Evolutionary conservation across 202 grass and related monocot species (phyloP).

Genomic region (Brachypodium distachyon): DNA sequence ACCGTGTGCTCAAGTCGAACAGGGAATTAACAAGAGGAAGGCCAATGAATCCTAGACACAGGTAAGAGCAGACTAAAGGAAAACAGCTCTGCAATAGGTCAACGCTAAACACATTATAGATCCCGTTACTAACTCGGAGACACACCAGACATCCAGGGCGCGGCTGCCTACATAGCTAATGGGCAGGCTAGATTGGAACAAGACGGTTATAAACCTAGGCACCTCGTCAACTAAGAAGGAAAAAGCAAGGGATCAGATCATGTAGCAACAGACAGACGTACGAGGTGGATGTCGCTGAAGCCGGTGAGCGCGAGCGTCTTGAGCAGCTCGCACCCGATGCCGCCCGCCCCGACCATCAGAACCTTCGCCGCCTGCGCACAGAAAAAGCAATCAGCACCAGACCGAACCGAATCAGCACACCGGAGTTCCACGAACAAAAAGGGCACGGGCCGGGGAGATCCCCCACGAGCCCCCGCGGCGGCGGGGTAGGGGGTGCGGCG

Average conservation of each 20-base stretch:
- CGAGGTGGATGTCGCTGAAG: slow-evolving; percentile 91
- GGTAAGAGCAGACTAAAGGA: neutral
- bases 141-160: neutral
- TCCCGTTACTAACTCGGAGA: neutral
- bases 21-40: neutral
- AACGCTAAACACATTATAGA: slow-evolving; percentile 30
- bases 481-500: neutral
- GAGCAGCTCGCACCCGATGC: slow-evolving; percentile 97
- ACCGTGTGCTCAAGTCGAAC: neutral
- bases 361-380: slow-evolving; percentile 70
- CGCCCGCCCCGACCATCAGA: slow-evolving; percentile 94
- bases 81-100: neutral
- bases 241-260: neutral
- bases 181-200: neutral
- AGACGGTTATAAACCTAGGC: slow-evolving; percentile 9
- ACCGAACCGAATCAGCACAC: neutral
- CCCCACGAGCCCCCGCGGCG: neutral
- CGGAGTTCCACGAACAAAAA: neutral
- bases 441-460: neutral
- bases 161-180: neutral
- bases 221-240: neutral
- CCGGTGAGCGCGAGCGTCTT: slow-evolving; percentile 95
- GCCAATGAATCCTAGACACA: neutral
- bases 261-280: slow-evolving; percentile 7
- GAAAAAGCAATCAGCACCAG: neutral